Base-by-base conservation (phyloP, 1,284 basidiomycete genomes). In the Trametes sp. region DNA sequence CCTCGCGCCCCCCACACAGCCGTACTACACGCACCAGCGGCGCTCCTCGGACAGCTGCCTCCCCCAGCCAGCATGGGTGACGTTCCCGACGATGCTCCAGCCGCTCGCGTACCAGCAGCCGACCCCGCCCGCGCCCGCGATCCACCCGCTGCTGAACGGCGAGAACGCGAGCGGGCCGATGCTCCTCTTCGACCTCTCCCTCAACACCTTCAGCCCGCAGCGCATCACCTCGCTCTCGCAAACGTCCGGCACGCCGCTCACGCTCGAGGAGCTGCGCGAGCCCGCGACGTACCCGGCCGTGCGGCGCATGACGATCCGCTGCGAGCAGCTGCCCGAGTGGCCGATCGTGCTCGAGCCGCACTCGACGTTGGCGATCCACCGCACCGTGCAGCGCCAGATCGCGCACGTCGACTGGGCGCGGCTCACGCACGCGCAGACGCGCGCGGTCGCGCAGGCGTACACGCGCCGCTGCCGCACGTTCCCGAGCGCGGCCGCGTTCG, bases 91-190 rank as follows among this genome's bases (percentile, higher is more conserved):
- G 7, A 70, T 66, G 66, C 65, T 68, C 68, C 70, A 42, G 59
- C 70, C 44, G 41, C 65, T 67, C 57, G 29, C 65, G 57, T 72
- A 65, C 65, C 72, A 46, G 59, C 61, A 44, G 57, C 61, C 64
- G 59, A 60, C 71, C 11, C 31, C 64, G 21, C 38, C 54, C 24
- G 11, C 28, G 14, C 52, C 71, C 76, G n/a, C 68, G 44, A 76
- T 85, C 54, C 80, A 82, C 67, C 87, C 87, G 1, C 81, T 84
- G 63, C 75, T 91, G 8, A 84, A 87, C 67, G 88, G 83, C n/a
- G 84, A 86, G 56, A 66, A 70, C 5, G 78, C 79, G 23, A 46
- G 63, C 48, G 66, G 71, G 6, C 78, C 78, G 2, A 69, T 67
- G 1, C 80, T 90, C 61, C 68, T 80, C 60, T 84, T 90, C 72